Base-by-base conservation (phyloP, 768 basidiomycete genomes). In the Cubamyces lactineus region DNA sequence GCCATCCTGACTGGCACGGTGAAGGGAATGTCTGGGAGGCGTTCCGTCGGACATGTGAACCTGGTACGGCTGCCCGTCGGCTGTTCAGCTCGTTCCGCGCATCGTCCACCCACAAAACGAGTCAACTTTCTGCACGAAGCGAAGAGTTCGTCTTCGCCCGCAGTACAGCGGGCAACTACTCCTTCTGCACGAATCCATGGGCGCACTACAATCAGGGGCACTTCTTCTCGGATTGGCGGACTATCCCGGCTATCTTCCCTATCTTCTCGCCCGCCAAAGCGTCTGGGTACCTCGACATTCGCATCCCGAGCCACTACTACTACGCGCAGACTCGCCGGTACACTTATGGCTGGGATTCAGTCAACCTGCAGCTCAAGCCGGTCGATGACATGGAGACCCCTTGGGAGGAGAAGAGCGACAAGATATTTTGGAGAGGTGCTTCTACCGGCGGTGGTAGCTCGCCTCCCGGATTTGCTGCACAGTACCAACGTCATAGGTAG, bases 191-290 rank as follows among this genome's bases (percentile, higher is more conserved):
- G 34, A 78, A 85, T 38, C 94, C 96, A 0, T 89, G 92, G 76
- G 87, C 90, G 19, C 94, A 89, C 66, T 87, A 91, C 70, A 82
- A 83, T 28, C 97, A 98, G 71, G 95, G 96, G 12, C 95, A 94
- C 75, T 98, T 97, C 75, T 98, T 97, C 83, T 93, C 92, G 17
- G 96, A 99, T 74, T 97, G 94, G 92, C 81, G 96, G 21, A 91
- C 89, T 0, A 87, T 98, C 60, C 85, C 91, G 12, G 85, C 85
- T 1, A 80, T 96, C n/a, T 96, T 92, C 74, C 97, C 97, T 7
- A 85, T 99, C 28, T 91, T 99, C 75, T 95, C 94, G 2, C 95
- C 96, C 2, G 92, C 94, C 0, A 94, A 91, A 69, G 87, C 89
- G 0, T 79, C 79, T 42, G 94, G 97, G 0, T 98, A 89, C 72